Conservation (phyloP, 768 basidiomycete species). For the Tylopilus sp. region DNA sequence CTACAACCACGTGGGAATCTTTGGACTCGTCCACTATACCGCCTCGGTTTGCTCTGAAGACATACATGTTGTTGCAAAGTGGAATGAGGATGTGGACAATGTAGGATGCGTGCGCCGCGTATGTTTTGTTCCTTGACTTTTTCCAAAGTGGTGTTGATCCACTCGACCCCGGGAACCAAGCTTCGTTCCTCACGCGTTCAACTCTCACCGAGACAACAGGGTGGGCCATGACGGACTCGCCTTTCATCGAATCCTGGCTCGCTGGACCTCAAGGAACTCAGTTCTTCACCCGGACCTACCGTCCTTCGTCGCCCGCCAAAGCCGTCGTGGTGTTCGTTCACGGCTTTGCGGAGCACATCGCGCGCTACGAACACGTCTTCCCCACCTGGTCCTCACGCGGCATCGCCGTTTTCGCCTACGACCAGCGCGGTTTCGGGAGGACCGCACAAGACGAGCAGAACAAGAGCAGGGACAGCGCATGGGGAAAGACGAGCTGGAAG, state of each 20-base stretch:
- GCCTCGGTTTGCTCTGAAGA: too few relatives aligned
- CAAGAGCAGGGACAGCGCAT: conserved; percentile 53
- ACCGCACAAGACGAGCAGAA: conserved; percentile 60
- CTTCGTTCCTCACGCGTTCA: neutral
- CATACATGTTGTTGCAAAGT: too few relatives aligned
- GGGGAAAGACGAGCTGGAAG: conserved; percentile 62
- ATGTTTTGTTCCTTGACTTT: neutral
- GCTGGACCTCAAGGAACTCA: conserved; percentile 51
- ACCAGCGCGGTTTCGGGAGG: conserved; percentile 77
- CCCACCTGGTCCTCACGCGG: conserved; percentile 47
- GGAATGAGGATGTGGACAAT: too few relatives aligned
- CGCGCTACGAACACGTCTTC: conserved; percentile 66
- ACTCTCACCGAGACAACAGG: neutral
- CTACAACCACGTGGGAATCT: conserved; percentile 5
- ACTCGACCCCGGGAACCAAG: conserved; percentile 21
- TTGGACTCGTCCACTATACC: neutral
- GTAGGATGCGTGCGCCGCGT: too few relatives aligned
- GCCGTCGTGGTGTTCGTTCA: conserved; percentile 69
- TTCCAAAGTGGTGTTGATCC: conserved; percentile 23
- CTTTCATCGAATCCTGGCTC: conserved; percentile 53
- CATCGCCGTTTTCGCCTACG: conserved; percentile 67
- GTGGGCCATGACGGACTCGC: conserved; percentile 14
- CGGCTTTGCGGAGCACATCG: conserved; percentile 75
- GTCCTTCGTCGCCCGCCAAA: conserved; percentile 38
- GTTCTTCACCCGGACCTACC: conserved; percentile 71